phyloP scores from a whole-genome alignment of 164 flowering plant species.

The Tetrastigma voinierianum region DNA sequence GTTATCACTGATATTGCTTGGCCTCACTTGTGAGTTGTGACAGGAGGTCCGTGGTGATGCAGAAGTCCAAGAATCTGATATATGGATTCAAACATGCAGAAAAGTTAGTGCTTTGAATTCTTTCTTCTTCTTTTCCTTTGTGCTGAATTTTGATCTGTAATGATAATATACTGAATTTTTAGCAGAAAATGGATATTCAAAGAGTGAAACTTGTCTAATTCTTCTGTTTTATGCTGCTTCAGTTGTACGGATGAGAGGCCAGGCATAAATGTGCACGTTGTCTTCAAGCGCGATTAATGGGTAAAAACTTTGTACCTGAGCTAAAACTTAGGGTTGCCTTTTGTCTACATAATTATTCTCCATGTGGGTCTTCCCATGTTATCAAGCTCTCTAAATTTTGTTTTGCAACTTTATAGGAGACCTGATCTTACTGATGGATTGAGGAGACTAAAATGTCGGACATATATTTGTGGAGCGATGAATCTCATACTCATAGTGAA shows the following conservation, averaged over 20 bases:
- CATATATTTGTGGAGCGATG: slow-evolving; percentile 87
- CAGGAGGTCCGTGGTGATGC: slow-evolving; percentile 68
- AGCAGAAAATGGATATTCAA: neutral
- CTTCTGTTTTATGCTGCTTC: slow-evolving; percentile 12
- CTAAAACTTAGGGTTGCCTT: neutral
- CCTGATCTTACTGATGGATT: slow-evolving; percentile 74
- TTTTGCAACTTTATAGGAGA: slow-evolving; percentile 51
- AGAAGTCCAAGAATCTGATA: slow-evolving; percentile 61
- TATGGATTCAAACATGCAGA: slow-evolving; percentile 69
- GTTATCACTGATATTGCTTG: no score
- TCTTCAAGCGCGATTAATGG: slow-evolving; percentile 67
- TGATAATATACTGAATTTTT: neutral
- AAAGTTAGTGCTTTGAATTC: slow-evolving; percentile 36
- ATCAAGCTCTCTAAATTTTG: neutral
- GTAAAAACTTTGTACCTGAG: slow-evolving; percentile 24
- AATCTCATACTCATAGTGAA: slow-evolving; percentile 85
- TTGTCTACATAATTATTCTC: neutral
- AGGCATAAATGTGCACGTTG: slow-evolving; percentile 55
- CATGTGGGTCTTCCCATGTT: neutral
- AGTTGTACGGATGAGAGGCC: slow-evolving; percentile 67
- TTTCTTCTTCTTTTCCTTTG: neutral
- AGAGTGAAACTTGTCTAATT: slow-evolving; percentile 8
- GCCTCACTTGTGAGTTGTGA: neutral
- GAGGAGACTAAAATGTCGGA: slow-evolving; percentile 74
- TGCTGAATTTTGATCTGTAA: neutral